Evolutionary conservation across 2,329 filamentous ascomycete genomes (phyloP).

Genomic region (Penicillium rolfsii): DNA sequence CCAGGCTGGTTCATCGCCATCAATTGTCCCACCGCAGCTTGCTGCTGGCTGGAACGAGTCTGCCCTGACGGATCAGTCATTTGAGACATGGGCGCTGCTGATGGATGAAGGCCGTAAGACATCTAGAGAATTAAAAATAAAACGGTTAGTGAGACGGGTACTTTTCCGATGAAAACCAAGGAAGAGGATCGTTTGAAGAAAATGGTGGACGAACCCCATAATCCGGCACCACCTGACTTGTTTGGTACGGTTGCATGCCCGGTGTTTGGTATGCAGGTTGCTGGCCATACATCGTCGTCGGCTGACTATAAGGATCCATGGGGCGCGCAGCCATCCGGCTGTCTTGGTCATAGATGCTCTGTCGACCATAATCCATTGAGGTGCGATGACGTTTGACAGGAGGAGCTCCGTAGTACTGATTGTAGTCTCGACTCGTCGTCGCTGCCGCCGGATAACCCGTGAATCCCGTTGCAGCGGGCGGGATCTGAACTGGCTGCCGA

Average conservation of each 20-base stretch:
- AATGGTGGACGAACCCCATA: conserved; percentile 37
- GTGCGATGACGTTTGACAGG: conserved; percentile 46
- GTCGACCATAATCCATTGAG: conserved; percentile 43
- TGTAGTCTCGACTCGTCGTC: conserved; percentile 38
- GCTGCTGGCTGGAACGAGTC: conserved; percentile 40
- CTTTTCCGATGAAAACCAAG: conserved; percentile 3
- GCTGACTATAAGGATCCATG: conserved; percentile 43
- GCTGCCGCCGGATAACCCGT: conserved; percentile 38
- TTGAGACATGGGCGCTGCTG: conserved; percentile 38
- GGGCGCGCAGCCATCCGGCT: conserved; percentile 41
- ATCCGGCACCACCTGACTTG: conserved; percentile 42
- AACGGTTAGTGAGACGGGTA: conserved; percentile 22
- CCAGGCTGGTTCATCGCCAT: conserved; percentile 44
- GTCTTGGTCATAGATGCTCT: conserved; percentile 42
- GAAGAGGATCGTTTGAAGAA: background rate
- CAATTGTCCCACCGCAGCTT: conserved; percentile 43
- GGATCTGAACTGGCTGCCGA: conserved; percentile 42
- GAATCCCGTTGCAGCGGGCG: conserved; percentile 34
- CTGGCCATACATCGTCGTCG: conserved; percentile 40
- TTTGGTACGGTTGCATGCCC: conserved; percentile 40
- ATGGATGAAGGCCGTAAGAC: conserved; percentile 40
- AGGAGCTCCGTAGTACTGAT: conserved; percentile 37
- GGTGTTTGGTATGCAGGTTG: conserved; percentile 39
- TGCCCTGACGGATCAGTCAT: conserved; percentile 42
- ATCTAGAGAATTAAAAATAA: conserved; percentile 28